Evolutionary conservation across 2,329 filamentous ascomycete genomes (phyloP), one percentile per base, ranked within the genome.

Genomic region (Aureobasidium sp.): DNA sequence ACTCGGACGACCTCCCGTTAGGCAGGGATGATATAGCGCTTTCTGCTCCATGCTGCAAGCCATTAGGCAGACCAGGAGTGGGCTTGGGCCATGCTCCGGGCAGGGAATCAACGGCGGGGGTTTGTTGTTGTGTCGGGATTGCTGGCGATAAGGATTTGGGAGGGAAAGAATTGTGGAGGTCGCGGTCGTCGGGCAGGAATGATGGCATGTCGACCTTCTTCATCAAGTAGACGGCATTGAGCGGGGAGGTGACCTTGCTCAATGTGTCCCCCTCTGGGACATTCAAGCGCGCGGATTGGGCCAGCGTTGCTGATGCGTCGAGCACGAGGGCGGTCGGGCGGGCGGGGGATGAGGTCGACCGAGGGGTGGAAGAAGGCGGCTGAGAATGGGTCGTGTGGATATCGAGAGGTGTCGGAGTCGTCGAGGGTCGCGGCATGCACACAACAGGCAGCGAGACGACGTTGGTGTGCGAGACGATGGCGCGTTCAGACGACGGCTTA

Each of bases 1-100:
- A 59, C 44, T 73, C 71, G 63, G 73, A 76, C 62, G 79, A 76
- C 67, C 78, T 79, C 66, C 81, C 83, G 71, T 87, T 86, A 67
- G 82, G 80, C 70, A 84, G 70, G 41, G 83, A 80, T 73, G 79
- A 83, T 76, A 86, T 39, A n/a, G 48, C 82, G 74, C 81, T 47
- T 25, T 63, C 61, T 27, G 47, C 68, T 63, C 73, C 73, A 67
- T 74, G 76, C 66, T 71, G 68, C 44, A 53, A 22, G 27, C 49
- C 63, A 29, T 57, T 62, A 25, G 68, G 67, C n/a, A 68, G 66
- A 47, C 63, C 62, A 27, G 61, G 20, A 0, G 44, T 52, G 15
- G 52, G 20, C 27, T 60, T 63, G 47, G 69, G 67, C 68, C 69
- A 71, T 49, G 64, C 68, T 62, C 68, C 70, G 44, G 67, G 68